Evolutionary conservation across 2,329 filamentous ascomycete genomes (phyloP), one percentile per base, ranked within the genome.

Genomic region (Alternaria infectoria): DNA sequence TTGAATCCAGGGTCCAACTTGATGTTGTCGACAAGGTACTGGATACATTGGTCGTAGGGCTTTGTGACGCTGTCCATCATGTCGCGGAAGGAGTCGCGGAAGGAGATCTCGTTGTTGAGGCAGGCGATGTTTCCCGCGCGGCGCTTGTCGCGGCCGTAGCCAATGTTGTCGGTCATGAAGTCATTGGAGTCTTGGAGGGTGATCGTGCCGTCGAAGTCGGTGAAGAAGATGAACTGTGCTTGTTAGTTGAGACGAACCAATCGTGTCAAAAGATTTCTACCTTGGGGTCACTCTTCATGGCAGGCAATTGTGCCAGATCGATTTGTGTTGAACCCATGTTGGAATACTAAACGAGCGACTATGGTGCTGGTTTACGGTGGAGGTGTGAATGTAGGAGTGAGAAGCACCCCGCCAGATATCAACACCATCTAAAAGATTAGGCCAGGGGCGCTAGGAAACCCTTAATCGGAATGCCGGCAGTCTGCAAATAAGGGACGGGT

Each of bases 151-250:
- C 81, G 76, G 54, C 96, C 96, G 77, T 90, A 97, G 66, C 96
- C 96, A 65, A 97, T 87, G 81, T 92, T 96, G 84, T 98, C 96
- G 61, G 94, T 97, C 83, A 91, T 84, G 74, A 83, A 89, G 77
- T 91, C 88, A 84, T 91, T 90, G 82, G 86, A 89, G 80, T 91
- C 89, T 75, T 88, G 84, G 61, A 89, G 86, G 52, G 95, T 97
- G 79, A 97, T 95, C 57, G 94, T 98, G 75, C 96, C 96, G 82
- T 99, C 96, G 79, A 98, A 98, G 83, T 99, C 96, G 72, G 94
- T 97, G 85, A 98, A 98, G 87, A 99, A 97, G 85, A 99, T 94
- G 84, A 93, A 92, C 82, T 93, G 30, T 15, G 45, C 12, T 23
- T 54, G 66, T 77, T 52, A 74, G 67, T 54, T 10, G 44, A 15